Percentiles rank a stretch among this genome's conserved stretches.
Conservation (phyloP, 345 rosid species). For the Psidium friedrichsthalianum region DNA sequence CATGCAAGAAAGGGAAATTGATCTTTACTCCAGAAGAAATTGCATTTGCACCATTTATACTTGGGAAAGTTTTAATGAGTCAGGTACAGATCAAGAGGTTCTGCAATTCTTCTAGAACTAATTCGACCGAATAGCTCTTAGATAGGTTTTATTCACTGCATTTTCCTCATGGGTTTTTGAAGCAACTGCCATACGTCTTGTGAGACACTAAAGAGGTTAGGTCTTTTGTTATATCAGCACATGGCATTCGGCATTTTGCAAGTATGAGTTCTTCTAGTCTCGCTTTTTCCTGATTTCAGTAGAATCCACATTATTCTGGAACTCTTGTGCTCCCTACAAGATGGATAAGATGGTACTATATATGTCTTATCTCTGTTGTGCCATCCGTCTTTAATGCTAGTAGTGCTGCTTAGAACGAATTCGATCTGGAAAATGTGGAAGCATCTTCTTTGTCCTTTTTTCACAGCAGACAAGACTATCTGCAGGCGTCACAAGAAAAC, state of each 20-base stretch:
- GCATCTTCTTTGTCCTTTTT: not conserved
- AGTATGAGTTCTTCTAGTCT: not conserved
- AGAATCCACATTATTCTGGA: not conserved
- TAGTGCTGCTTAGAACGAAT: not conserved
- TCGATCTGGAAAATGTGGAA: not conserved
- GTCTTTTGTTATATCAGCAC: not conserved
- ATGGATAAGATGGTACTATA: not conserved
- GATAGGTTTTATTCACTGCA: not conserved
- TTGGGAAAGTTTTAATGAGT: not conserved
- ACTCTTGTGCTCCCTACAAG: not conserved
- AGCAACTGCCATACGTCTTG: not conserved
- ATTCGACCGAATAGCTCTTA: not conserved
- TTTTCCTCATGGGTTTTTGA: not conserved
- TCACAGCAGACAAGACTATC: not conserved
- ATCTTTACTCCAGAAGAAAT: not conserved
- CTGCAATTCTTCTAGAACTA: not conserved
- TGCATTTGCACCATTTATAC: not conserved
- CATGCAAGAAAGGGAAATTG: not conserved
- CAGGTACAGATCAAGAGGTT: not conserved
- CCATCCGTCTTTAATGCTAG: not conserved
- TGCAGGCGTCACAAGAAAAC: slow-evolving; percentile 73
- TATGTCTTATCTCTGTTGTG: not conserved
- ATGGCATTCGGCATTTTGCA: not conserved
- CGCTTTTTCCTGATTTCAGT: not conserved
- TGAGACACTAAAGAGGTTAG: not conserved